Conservation (phyloP, 768 basidiomycete genomes). For the Russula sp. region DNA sequence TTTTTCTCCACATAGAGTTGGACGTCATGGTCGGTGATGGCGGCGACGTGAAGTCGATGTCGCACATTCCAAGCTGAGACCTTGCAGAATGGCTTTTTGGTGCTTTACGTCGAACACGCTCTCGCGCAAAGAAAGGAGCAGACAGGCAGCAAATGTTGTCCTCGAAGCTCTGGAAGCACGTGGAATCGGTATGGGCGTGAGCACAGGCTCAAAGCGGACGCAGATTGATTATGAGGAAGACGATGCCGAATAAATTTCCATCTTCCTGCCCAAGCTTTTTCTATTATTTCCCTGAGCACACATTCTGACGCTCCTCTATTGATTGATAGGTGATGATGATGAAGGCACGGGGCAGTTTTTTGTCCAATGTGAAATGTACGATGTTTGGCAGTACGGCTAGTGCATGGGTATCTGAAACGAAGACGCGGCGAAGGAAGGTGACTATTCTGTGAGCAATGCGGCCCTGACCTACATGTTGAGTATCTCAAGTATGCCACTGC, state of each 20-base stretch:
- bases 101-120: constrained; percentile 71
- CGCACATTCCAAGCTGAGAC: constrained; percentile 28
- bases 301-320: too few species aligned
- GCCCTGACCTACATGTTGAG: neutral
- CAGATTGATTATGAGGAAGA: constrained; percentile 50
- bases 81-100: constrained; percentile 45
- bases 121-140: constrained; percentile 63
- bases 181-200: constrained; percentile 51
- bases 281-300: too few species aligned
- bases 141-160: constrained; percentile 71
- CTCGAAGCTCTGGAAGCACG: constrained; percentile 78
- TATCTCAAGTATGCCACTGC: too few species aligned
- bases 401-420: too few species aligned
- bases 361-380: too few species aligned
- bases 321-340: too few species aligned
- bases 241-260: constrained; percentile 19
- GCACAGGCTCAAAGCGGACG: constrained; percentile 40
- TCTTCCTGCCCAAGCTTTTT: too few species aligned
- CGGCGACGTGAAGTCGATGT: constrained; percentile 40
- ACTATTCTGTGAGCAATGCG: too few species aligned
- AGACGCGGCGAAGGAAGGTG: too few species aligned
- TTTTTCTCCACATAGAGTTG: too few species aligned
- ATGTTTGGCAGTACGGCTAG: too few species aligned
- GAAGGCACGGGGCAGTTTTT: too few species aligned
- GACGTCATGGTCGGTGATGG: constrained; percentile 47